Base-by-base conservation (phyloP, 2,329 filamentous ascomycete genomes). In the Fusarium acutatum region DNA sequence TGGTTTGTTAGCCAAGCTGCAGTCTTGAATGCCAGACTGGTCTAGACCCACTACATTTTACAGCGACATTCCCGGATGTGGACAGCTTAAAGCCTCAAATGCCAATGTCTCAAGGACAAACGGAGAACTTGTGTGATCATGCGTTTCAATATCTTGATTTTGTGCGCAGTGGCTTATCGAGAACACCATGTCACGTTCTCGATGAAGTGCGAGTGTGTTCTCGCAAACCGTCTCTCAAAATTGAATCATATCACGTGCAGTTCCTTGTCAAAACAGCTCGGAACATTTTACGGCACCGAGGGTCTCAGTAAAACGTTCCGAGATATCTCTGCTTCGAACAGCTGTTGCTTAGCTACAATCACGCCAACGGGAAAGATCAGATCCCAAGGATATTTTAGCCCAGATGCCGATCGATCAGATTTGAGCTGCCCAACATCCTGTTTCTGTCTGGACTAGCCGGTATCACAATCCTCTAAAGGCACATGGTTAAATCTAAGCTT, bases 31-130 rank as follows among this genome's bases (percentile, higher is more conserved):
- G 47, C 34, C 32, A 22, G n/a, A 26, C 10, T 18, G 54, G 71
- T 67, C 72, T 34, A 67, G 67, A 72, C 65, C 69, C 63, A 67
- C 58, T 24, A 54, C 64, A 52, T 67, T 59, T 41, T 32, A 47
- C 44, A 58, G 52, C 34, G 37, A 47, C 34, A 53, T 53, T 35
- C n/a, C 32, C 32, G 32, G 32, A 53, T 35, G n/a, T 35, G 12
- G 20, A 59, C 60, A 52, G 32, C 9, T 11, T 7, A 17, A 47
- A 49, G 49, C 47, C 28, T 22, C 24, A 15, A 57, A 67, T 74
- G 22, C 62, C 62, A 71, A 62, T 37, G 22, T 46, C 13, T 17
- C 30, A 50, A 34, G 37, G 13, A 35, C 4, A n/a, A 30, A 54
- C 18, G 11, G 15, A 10, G 24, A 18, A 24, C 15, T 63, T 22